Evolutionary conservation across 306 rosid genomes (phyloP), one percentile per base, ranked within the genome.

Genomic region (Rosa lucieae): DNA sequence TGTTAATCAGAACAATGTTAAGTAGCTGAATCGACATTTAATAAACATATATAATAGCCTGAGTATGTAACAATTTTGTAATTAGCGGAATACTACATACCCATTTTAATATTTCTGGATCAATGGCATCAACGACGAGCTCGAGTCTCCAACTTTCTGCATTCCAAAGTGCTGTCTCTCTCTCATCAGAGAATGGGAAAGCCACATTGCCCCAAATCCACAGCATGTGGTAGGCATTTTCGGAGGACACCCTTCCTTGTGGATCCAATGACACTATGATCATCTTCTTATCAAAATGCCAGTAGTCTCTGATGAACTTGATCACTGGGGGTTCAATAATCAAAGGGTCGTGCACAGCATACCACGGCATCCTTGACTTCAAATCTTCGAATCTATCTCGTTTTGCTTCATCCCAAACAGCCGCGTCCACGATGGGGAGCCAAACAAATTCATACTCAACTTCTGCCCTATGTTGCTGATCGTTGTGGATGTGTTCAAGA

Each of bases 141-240:
- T 85, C 89, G 32, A 92, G 89, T 70, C 86, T 87, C 99, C 97
- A 94, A 71, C 53, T 77, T 79, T 92, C 91, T 66, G 83, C 65
- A 77, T 84, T 90, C 97, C 97, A 94, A 51, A 91, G 46, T 13
- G 78, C 35, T 20, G 88, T 91, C 79, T 92, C 97, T 86, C 68
- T 92, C 72, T 89, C 97, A 53, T 80, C 79, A 6, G 84, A 85
- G 88, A 94, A 94, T 9, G 99, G 97, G 84, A 82, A 89, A 43
- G 99, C 94, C 80, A 79, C 52, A 77, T 85, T 89, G 0, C 91
- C 97, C 97, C 97, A 94, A 58, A 94, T 91, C 93, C 95, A 92
- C 46, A 94, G 67, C 97, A 91, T 92, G 79, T 92, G 90, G 63
- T 85, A 73, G 35, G 97, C 97, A 87, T 94, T 94, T 9, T 59